Percentiles rank a stretch among this genome's conserved stretches.
Conservation (phyloP, 2,329 filamentous ascomycete species). For the Microcyclospora tardicrescens region DNA sequence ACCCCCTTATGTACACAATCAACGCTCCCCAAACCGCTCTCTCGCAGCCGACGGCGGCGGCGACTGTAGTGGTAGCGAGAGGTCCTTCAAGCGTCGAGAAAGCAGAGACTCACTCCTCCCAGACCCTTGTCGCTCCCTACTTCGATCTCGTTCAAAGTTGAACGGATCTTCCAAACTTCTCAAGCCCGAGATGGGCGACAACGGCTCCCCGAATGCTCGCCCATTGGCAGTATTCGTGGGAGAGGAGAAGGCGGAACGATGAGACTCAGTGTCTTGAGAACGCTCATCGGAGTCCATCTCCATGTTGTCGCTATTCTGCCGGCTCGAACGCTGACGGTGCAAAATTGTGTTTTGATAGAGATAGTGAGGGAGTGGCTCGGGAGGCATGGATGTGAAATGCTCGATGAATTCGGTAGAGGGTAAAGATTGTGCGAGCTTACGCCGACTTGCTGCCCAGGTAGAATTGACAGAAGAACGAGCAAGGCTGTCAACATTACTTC, state of each 20-base stretch:
- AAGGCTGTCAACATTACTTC: constrained; percentile 7
- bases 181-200: background rate
- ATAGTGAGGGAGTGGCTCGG: constrained; percentile 14
- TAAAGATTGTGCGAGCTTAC: constrained; percentile 12
- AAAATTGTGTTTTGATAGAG: constrained; percentile 16
- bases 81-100: constrained; percentile 51
- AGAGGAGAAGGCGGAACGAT: constrained; percentile 1
- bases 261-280: constrained; percentile 9
- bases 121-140: constrained; percentile 44
- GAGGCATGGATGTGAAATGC: constrained; percentile 3
- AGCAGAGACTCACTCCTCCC: constrained; percentile 50
- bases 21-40: no score
- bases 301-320: constrained; percentile 16
- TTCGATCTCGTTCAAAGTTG: constrained; percentile 10
- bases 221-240: background rate
- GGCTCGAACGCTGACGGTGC: constrained; percentile 12
- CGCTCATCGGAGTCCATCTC: constrained; percentile 10
- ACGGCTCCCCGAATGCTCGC: background rate
- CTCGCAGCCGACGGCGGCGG: no score
- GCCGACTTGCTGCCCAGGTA: constrained; percentile 2
- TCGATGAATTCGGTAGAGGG: constrained; percentile 15
- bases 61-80: constrained; percentile 27
- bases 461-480: constrained; percentile 1
- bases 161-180: constrained; percentile 7
- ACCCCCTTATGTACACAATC: no score